Conservation (phyloP, 139 green algal species). For the Chlorella sp. region DNA sequence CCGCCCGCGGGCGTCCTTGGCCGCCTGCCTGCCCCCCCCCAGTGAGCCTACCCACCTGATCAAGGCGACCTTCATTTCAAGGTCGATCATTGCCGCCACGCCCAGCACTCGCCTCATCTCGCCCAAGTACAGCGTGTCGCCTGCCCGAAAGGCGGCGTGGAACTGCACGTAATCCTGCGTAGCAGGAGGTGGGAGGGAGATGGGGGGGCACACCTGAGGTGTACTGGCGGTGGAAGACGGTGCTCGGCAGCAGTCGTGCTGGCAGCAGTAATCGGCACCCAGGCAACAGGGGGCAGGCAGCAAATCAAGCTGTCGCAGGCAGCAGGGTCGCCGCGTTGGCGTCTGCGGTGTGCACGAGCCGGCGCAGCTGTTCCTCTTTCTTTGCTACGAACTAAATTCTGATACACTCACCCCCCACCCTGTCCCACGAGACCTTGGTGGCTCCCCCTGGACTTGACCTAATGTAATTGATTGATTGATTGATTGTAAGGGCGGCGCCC, state of each 20-base stretch:
- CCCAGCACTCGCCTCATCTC: not conserved
- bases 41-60: conserved; percentile 1
- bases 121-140: not conserved
- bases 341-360: not conserved
- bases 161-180: not conserved
- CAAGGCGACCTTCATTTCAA: not conserved
- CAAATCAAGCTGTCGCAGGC: not conserved
- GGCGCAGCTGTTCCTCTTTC: no score
- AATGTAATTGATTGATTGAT: no score
- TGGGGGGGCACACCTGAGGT: no score
- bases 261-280: not conserved
- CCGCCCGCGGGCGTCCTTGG: no score
- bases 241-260: not conserved
- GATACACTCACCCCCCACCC: no score
- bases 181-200: not conserved
- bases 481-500: not conserved
- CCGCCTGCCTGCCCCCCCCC: no score
- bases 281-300: not conserved
- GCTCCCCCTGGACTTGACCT: no score
- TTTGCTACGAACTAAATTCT: no score
- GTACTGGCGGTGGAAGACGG: not conserved
- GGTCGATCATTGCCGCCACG: not conserved
- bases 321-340: not conserved
- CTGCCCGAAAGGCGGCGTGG: not conserved
- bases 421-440: no score